Base-by-base conservation (phyloP, 129 eudicot species). In the Pittosporum tobira region DNA sequence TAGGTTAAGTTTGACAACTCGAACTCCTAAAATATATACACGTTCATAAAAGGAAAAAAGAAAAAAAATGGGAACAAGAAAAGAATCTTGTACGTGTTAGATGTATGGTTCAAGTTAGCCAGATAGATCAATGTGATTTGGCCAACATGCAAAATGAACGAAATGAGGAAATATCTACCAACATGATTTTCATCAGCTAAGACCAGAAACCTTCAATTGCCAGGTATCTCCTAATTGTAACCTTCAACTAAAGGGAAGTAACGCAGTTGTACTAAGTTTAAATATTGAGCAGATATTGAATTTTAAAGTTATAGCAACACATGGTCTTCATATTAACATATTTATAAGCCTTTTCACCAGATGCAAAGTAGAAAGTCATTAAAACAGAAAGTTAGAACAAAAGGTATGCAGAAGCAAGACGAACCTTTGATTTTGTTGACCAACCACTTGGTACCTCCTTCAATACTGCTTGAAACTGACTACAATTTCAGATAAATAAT, bases 341-440 rank as follows among this genome's bases (percentile, higher is more conserved):
- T 12, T n/a, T n/a, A n/a, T 13, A 40, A 49, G 24, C 16, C 31
- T 25, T 28, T 29, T 23, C 0, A n/a, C 15, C 13, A 14, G 11
- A 55, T 30, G 8, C 25, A 55, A 55, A 15, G 10, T 44, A 44
- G 8, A 27, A 20, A 29, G 47, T 31, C 0, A 50, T 51, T 16
- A 22, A 10, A 43, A 20, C 19, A 13, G 27, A 43, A 30, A 7
- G 26, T 20, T 27, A 19, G 25, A 25, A 37, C 13, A 36, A 19
- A 18, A 27, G 15, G n/a, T 53, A n/a, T 24, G 12, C 23, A 14
- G 53, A 27, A 42, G 15, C 11, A 62, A 34, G 28, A 72, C 75
- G 51, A 67, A 86, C 95, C 95, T 86, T 77, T 86, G 71, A 88
- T 61, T 79, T 88, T 88, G 79, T 77, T 77, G 59, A 84, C 85